Evolutionary conservation across 2,329 filamentous ascomycete species (phyloP), one percentile per base, ranked within the genome.

Genomic region (Xylaria polymorpha): DNA sequence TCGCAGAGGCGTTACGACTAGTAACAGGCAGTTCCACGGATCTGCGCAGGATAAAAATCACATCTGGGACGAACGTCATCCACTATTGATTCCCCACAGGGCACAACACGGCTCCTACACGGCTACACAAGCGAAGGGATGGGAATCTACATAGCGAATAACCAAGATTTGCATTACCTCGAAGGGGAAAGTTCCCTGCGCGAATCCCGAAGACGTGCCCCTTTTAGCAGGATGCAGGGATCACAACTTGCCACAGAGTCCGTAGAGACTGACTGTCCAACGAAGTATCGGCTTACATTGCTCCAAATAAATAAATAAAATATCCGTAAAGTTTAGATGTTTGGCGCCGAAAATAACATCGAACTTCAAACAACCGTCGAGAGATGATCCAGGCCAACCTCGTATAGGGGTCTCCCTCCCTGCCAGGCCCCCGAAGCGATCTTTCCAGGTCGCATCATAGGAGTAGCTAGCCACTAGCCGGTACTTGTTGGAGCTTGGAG

Each of bases 151-250:
- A n/a, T 66, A 59, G 5, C 22, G 39, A 61, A 56, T 15, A 58
- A 41, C 60, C 44, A 59, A 65, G 65, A 68, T 70, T 65, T 39
- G 56, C 64, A 67, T 64, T 64, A 32, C 64, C 68, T 46, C n/a
- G 4, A 67, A 46, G 10, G 68, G 60, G 56, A 67, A 70, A 44
- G 55, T 20, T 15, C 10, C 46, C 39, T 20, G 12, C 48, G 18
- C 22, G 7, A 22, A 29, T 41, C 44, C 61, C 15, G 20, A 53
- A 46, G 37, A 29, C 14, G 29, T 51, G 29, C 44, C 29, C 32
- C 14, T 56, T 59, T 55, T 20, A 55, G 25, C 35, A 41, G 39
- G 43, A 51, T 46, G 51, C 61, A 63, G 29, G 60, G 60, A 35
- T 44, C 48, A 14, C 37, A 22, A 50, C 35, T 32, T 22, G 53